Percentiles rank a stretch among this genome's conserved stretches.
Conservation (phyloP, 306 rosid species). For the Fragaria ananassa region DNA sequence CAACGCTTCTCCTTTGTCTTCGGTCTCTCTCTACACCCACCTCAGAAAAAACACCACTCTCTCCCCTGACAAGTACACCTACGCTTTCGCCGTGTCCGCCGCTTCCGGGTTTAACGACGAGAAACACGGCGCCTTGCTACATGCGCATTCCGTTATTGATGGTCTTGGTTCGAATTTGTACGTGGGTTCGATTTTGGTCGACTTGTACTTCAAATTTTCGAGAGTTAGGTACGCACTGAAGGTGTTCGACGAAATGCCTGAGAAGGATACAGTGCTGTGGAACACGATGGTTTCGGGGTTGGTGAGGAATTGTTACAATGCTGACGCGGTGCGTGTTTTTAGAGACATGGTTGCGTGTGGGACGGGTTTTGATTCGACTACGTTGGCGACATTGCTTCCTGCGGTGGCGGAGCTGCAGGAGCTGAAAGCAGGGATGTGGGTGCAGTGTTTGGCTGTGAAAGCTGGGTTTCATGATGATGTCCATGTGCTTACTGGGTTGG, state of each 20-base stretch:
- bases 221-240: constrained; percentile 56
- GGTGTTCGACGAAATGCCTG: constrained; percentile 73
- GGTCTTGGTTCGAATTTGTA: constrained; percentile 53
- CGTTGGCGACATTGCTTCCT: constrained; percentile 65
- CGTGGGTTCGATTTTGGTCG: constrained; percentile 70
- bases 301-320: constrained; percentile 53
- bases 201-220: constrained; percentile 54
- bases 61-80: constrained; percentile 64
- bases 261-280: constrained; percentile 67
- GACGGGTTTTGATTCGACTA: constrained; percentile 52
- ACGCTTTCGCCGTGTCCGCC: constrained; percentile 56
- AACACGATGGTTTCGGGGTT: constrained; percentile 78
- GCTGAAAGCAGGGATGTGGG: constrained; percentile 52
- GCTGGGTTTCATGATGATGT: constrained; percentile 53
- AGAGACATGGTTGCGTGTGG: constrained; percentile 52
- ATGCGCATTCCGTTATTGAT: constrained; percentile 61
- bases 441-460: constrained; percentile 72
- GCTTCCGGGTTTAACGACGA: constrained; percentile 44
- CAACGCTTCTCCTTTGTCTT: constrained; percentile 45
- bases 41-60: constrained; percentile 50
- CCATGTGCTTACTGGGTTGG: constrained; percentile 70
- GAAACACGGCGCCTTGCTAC: constrained; percentile 49
- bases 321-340: constrained; percentile 44
- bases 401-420: constrained; percentile 74
- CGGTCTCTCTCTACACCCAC: constrained; percentile 57